Evolutionary conservation across 164 flowering plant species (phyloP).

Genomic region (Vitis rupestris): DNA sequence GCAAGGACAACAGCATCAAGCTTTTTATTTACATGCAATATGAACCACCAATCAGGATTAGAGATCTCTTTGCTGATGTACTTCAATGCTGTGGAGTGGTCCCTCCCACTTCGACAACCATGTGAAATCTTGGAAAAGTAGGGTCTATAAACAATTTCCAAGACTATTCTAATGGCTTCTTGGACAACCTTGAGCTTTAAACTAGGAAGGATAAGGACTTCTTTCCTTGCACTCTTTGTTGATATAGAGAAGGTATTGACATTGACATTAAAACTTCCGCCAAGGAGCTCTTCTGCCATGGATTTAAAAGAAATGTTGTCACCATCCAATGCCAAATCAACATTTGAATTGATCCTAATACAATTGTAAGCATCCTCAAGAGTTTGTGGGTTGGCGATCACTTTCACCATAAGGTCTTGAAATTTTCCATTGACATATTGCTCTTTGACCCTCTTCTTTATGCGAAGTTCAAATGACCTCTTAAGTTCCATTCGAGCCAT

Average conservation of each 20-base stretch:
- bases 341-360: conserved; percentile 63
- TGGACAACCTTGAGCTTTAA: conserved; percentile 66
- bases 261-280: conserved; percentile 54
- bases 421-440: conserved; percentile 68
- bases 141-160: conserved; percentile 84
- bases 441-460: conserved; percentile 88
- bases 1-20: conserved; percentile 45
- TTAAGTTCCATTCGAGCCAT: conserved; percentile 57
- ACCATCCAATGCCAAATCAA: conserved; percentile 33
- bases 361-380: conserved; percentile 74
- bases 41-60: conserved; percentile 79
- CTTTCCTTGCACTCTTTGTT: conserved; percentile 50
- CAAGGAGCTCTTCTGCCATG: conserved; percentile 60
- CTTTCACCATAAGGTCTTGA: conserved; percentile 58
- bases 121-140: conserved; percentile 85
- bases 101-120: conserved; percentile 89
- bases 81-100: conserved; percentile 58
- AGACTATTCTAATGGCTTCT: conserved; percentile 78
- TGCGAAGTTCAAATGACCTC: conserved; percentile 56
- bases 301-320: conserved; percentile 45
- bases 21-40: conserved; percentile 49
- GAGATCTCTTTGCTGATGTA: conserved; percentile 68
- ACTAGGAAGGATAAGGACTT: conserved; percentile 74
- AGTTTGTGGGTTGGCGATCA: conserved; percentile 69
- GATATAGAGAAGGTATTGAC: conserved; percentile 57